These are phyloP conservation scores for Eucalyptus decipiens DNA, from an alignment of 345 rosid genomes.

Conservation along the genomic window DNA sequence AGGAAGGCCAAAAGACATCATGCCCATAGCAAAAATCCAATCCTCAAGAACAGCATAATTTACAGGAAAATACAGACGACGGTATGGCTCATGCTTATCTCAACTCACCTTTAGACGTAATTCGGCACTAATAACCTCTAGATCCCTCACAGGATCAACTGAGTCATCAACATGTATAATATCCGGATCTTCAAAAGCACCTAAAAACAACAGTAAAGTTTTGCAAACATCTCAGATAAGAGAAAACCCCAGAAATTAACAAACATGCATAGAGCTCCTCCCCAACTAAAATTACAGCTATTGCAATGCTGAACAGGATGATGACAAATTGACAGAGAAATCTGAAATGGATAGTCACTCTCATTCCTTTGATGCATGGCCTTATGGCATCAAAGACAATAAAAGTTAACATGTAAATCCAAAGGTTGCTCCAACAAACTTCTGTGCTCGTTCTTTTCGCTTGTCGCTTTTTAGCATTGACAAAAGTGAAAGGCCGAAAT, in stretches of 20 bases:
- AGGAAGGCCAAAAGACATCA: background rate
- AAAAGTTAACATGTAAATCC: background rate
- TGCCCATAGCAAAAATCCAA: background rate
- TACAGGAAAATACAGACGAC: background rate
- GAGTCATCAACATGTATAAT: slow-evolving; percentile 93
- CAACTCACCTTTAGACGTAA: slow-evolving; percentile 66
- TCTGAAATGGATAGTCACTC: background rate
- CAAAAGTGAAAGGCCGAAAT: background rate
- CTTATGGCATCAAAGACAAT: background rate
- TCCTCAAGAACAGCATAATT: background rate
- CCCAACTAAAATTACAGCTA: background rate
- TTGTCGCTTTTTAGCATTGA: background rate
- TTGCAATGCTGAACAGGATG: background rate
- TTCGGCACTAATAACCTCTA: slow-evolving; percentile 74
- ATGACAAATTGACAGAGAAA: background rate
- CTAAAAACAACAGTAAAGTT: slow-evolving; percentile 6
- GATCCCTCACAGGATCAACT: slow-evolving; percentile 92
- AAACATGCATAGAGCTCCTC: background rate
- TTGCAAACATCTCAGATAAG: background rate
- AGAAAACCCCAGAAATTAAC: background rate
- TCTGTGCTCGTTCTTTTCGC: background rate
- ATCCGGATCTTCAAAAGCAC: slow-evolving; percentile 97
- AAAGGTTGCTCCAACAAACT: background rate
- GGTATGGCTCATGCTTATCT: background rate
- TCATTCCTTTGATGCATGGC: background rate